Evolutionary conservation across 2,329 filamentous ascomycete species (phyloP), one percentile per base, ranked within the genome.

Genomic region (Apiospora malaysiana): DNA sequence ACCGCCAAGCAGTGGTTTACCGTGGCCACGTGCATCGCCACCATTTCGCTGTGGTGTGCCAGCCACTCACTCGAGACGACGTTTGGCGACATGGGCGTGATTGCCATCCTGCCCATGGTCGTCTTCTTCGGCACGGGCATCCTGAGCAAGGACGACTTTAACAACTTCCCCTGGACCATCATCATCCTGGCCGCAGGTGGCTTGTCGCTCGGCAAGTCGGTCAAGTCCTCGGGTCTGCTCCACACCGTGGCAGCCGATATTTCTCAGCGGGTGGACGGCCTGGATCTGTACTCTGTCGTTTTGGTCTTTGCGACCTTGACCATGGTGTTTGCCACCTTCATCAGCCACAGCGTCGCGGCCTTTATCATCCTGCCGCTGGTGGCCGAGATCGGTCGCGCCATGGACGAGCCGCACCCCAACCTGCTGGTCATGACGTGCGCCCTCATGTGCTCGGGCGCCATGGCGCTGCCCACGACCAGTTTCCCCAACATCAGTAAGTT

Each of bases 161-260:
- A 99, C 86, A 99, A 99, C 82, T 99, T 99, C 82, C 92, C 98
- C 49, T 99, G 96, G 96, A 99, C 97, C 25, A 99, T 99, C 82
- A 98, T 99, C 82, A 98, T 99, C 78, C 91, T 99, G 25, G 96
- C 96, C 0, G 95, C 96, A 0, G 96, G 96, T 66, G 96, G 96
- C 9, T 85, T 99, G 45, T 94, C 94, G 1, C 90, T 99, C 0
- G 96, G 96, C 70, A 98, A 97, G 81, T 93, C 95, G 0, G 96
- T 99, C 71, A 95, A 94, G 74, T 96, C 94, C 0, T 98, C 95
- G 0, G 96, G 96, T 1, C 87, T 99, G 14, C 86, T 99, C 43
- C 93, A 97, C 79, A 97, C 94, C 0, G 92, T 99, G 68, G 96
- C 96, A 2, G 85, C 87, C 7, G 83, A 87, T 14, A 97, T 99